A percentile compares a stretch with the other conserved stretches of the same genome.
phyloP scores from a whole-genome alignment of 768 basidiomycete genomes.

The Phaeotremella skinneri region DNA sequence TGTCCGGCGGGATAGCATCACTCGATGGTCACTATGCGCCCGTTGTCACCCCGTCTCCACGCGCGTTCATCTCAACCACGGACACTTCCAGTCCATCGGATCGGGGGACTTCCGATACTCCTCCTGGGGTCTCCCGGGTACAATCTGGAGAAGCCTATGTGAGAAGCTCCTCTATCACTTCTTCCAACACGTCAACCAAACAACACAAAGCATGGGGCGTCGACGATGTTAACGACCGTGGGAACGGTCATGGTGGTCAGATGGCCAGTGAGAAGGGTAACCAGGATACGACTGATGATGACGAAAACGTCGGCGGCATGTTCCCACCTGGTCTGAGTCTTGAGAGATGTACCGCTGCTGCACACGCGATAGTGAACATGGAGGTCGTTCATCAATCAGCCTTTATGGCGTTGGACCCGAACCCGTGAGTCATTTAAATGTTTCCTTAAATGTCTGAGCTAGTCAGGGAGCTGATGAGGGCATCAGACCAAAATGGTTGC shows the following conservation, averaged over 20 bases:
- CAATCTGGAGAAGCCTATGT: background rate
- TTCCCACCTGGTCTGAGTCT: slow-evolving; percentile 50
- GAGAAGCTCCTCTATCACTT: background rate
- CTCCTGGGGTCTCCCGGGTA: too few species aligned
- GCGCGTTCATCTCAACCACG: too few species aligned
- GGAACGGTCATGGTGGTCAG: background rate
- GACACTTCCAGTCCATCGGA: too few species aligned
- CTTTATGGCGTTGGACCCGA: slow-evolving; percentile 46
- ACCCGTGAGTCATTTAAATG: slow-evolving; percentile 32
- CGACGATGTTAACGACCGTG: slow-evolving; percentile 28
- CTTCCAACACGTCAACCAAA: slow-evolving; percentile 7
- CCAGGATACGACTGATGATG: slow-evolving; percentile 2
- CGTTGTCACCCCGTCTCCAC: too few species aligned
- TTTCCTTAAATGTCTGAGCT: background rate
- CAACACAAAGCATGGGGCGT: slow-evolving; percentile 52
- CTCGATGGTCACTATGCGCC: too few species aligned
- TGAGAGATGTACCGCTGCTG: slow-evolving; percentile 47
- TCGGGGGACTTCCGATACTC: too few species aligned
- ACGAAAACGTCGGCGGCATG: background rate
- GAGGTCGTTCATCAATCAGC: slow-evolving; percentile 50
- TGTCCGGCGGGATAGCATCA: too few species aligned
- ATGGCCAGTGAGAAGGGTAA: background rate
- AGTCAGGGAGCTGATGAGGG: slow-evolving; percentile 4
- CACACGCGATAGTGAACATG: slow-evolving; percentile 48
- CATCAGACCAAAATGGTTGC: slow-evolving; percentile 47